Evolutionary conservation across 495 filamentous ascomycete genomes (phyloP), one percentile per base, ranked within the genome.

Genomic region (Baudoinia panamericana): DNA sequence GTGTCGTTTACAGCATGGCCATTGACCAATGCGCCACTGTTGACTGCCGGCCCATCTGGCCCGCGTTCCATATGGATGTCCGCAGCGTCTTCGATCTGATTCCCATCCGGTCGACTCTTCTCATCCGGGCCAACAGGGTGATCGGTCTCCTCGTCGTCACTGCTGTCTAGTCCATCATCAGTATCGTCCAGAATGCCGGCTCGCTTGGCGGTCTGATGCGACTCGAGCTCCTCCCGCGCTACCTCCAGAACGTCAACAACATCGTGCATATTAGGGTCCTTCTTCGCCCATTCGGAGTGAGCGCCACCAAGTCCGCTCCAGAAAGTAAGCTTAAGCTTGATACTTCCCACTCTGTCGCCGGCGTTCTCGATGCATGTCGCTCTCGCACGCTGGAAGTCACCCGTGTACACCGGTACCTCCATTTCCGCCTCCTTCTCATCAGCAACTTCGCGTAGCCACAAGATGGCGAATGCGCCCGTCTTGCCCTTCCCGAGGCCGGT

Each of bases 401-500:
- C 61, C 30, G 56, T 58, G 54, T 55, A 82, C 11, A 84, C 67
- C 21, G 68, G 58, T 4, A 84, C 39, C 9, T 45, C 58, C 7
- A 78, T 55, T 0, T 59, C 67, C 17, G 63, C 50, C 16, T 74
- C 68, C 52, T 78, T 71, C 30, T 77, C 76, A 39, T 84, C 79
- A 0, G 65, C 65, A 0, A 84, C 60, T 20, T 77, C 71, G 30
- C 71, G 68, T 11, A 82, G 64, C 79, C 80, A 83, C 6, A 82
- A 55, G 3, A 80, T 60, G 0, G 69, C 75, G 35, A 80, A 72
- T 0, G 72, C 79, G 0, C 69, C 57, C 0, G 69, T 73, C 21
- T 68, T 69, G 35, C 78, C 72, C 0, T 57, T 48, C 1, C 45
- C 12, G 5, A 22, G 16, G 12, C 64, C 67, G 45, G 69, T 58